Base-by-base conservation (phyloP, 768 basidiomycete species). In the Boletus barrowsii region DNA sequence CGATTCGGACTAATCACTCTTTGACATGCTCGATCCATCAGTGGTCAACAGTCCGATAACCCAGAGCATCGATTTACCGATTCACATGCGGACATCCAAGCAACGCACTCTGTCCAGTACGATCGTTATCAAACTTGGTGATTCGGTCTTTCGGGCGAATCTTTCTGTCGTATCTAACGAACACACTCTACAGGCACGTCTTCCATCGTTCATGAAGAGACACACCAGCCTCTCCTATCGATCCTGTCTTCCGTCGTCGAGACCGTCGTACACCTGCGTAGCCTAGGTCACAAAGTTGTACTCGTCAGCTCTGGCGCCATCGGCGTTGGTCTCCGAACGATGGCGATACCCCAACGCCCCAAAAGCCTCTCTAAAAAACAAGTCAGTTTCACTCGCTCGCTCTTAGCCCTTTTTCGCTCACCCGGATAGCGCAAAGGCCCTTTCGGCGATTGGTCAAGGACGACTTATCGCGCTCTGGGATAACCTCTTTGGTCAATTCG, bases 291-390 rank as follows among this genome's bases (percentile, higher is more conserved):
- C 74, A 89, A 93, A 64, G 91, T 98, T 50, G 91, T 98, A 5
- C 83, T 99, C 11, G 93, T 97, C 55, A 93, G 90, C 63, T 97
- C 94, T 20, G 97, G 97, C 1, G 97, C 97, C n/a, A 98, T 98
- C 54, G 97, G 88, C 0, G 92, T 98, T 17, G 97, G 97, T 0
- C 70, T 98, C 56, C 87, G 93, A 68, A 80, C 94, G 39, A 98
- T 99, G 97, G 79, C 84, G 35, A 72, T 97, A 56, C 77, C 85
- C 13, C 84, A 81, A 49, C 78, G 82, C 49, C 92, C 94, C 3
- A 96, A 95, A 62, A 87, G 80, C 56, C 73, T 99, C 20, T 86
- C 88, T 3, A 91, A 91, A 47, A 97, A 95, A 73, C 95, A 98
- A 82, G 93, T 88, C 62, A 59, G 83, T 71, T 29, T n/a, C 20